Base-by-base conservation (phyloP, 306 rosid species). In the Casuarina cunninghamiana region DNA sequence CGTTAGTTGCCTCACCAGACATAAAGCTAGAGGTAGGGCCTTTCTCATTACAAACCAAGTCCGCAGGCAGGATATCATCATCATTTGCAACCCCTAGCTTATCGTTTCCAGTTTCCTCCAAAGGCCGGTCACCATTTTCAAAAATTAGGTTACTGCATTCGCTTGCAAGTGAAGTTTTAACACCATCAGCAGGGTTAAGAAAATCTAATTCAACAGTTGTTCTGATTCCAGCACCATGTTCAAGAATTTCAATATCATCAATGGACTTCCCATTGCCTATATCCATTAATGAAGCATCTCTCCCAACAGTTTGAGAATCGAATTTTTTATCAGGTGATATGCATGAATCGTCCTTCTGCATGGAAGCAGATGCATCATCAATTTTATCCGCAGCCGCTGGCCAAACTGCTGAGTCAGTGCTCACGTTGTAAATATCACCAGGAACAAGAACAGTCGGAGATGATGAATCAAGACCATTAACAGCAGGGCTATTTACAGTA, bases 21-120 rank as follows among this genome's bases (percentile, higher is more conserved):
- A 77, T 51, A 84, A 66, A 65, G 67, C 61, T 81, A 75, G 86
- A 83, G 60, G 60, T 75, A 5, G 79, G 71, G 73, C 79, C 90
- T 79, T 87, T 87, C 79, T 83, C 91, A 78, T 83, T 88, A 85
- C 78, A 85, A 69, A 83, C 88, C 74, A 82, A 67, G 79, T 79
- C 90, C 69, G 74, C 79, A 46, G 84, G 72, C 68, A 71, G 73
- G 70, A 77, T 72, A 77, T 80, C 89, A 87, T 83, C 88, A 74
- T 75, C 93, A 66, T 90, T 87, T 44, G 81, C 39, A 77, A 43
- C 75, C 73, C 63, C 88, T 13, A 60, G 55, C 82, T 74, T 51
- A 74, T 5, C 72, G 74, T 88, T 85, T 79, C 71, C 84, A 72
- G 76, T 83, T 79, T 79, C 86, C 81, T 86, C 90, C 10, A 53